Evolutionary conservation across 306 rosid genomes (phyloP), one percentile per base, ranked within the genome.

Genomic region (Fragaria vesca): DNA sequence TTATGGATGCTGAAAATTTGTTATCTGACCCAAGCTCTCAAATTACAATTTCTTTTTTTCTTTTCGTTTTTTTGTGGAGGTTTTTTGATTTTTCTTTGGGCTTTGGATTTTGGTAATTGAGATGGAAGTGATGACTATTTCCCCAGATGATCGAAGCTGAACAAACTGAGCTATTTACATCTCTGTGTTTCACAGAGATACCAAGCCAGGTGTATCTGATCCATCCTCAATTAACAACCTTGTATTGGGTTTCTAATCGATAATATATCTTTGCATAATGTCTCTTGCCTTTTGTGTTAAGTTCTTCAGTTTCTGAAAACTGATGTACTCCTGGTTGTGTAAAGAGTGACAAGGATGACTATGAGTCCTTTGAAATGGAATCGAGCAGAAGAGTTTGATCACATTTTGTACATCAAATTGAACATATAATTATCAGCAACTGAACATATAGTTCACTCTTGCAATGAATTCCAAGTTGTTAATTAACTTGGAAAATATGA

Each of bases 1-100:
- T 2, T 9, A 74, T 52, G 71, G 87, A 65, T 91, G 93, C 89
- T 91, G 97, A 87, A 60, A 68, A 42, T 71, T 72, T 87, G 84
- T 88, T 46, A 72, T 88, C 96, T 92, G 94, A 89, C 90, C 60
- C 86, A 57, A 11, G 55, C 43, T 2, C 1, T 26, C 4, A 21
- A 57, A 9, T 10, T 57, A 10, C 13, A 3, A 4, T 9, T 4
- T 24, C 24, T 24, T 1, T 55, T 2, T 55, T 55, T 0, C 8
- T 0, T 55, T 54, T 12, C 2, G 3, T 20, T 54, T 6, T 2
- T 6, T 12, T 17, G 10, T 72, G 26, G 26, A 13, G 4, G 11
- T 5, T 30, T 36, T 36, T 0, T 34, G 0, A 20, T 6, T 5
- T 4, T 13, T 52, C 2, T 6, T 6, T 6, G 9, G 8, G 18